Conservation (phyloP, 164 flowering plant genomes). For the Nymphaea colorata region DNA sequence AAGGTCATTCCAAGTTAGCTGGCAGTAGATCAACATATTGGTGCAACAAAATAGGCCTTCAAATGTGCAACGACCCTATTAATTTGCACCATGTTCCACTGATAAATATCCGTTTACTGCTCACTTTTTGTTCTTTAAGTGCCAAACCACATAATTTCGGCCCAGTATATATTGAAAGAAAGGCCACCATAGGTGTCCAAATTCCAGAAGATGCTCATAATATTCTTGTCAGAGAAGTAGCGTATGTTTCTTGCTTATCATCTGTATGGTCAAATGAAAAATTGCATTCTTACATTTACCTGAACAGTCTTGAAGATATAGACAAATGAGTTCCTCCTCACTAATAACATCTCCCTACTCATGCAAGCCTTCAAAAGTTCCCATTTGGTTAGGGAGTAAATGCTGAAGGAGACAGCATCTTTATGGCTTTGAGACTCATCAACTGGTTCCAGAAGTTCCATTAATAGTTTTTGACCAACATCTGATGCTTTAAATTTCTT, state of each 20-base stretch:
- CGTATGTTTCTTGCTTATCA: too few species aligned
- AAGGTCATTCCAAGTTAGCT: too few species aligned
- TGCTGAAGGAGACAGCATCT: slow-evolving; percentile 28
- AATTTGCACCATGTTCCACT: too few species aligned
- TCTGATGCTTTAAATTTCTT: slow-evolving; percentile 23
- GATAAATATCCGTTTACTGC: too few species aligned
- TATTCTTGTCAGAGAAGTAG: too few species aligned
- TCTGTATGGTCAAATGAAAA: too few species aligned
- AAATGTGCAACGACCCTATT: too few species aligned
- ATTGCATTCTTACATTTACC: slow-evolving; percentile 6
- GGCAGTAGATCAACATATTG: too few species aligned
- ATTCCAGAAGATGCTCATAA: too few species aligned
- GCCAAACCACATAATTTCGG: too few species aligned
- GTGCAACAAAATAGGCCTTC: neutral
- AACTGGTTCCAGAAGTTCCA: slow-evolving; percentile 26
- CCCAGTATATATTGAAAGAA: neutral
- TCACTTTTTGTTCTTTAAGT: too few species aligned
- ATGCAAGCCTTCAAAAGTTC: slow-evolving; percentile 48
- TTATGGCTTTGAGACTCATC: slow-evolving; percentile 28
- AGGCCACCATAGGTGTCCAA: too few species aligned
- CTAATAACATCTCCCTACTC: slow-evolving; percentile 41
- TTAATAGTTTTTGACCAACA: slow-evolving; percentile 27
- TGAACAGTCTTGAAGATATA: slow-evolving; percentile 38
- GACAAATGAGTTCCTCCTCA: slow-evolving; percentile 51
- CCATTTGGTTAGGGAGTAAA: slow-evolving; percentile 33